Evolutionary conservation across 495 filamentous ascomycete species (phyloP).

Genomic region (Friedmanniomyces simplex): DNA sequence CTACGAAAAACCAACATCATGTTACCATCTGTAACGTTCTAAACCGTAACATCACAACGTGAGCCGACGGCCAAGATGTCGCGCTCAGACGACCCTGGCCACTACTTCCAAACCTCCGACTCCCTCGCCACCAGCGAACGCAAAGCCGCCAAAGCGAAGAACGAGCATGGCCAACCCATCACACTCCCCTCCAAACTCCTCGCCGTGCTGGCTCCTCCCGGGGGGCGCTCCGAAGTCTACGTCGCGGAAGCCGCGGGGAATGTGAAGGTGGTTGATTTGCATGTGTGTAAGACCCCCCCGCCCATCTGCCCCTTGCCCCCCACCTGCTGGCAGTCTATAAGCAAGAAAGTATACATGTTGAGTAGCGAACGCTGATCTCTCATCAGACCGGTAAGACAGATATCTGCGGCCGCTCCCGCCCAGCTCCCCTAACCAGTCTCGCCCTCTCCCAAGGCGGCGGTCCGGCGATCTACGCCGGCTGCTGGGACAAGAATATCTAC

Average conservation of each 20-base stretch:
- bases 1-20: too few relatives aligned
- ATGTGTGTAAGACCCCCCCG: constrained; percentile 65
- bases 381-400: constrained; percentile 57
- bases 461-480: constrained; percentile 63
- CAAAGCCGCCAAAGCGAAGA: constrained; percentile 68
- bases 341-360: too few relatives aligned
- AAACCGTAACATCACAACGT: too few relatives aligned
- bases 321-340: neutral
- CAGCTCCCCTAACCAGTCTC: constrained; percentile 66
- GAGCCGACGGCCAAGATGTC: constrained; percentile 45
- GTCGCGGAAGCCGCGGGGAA: constrained; percentile 75
- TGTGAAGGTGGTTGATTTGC: constrained; percentile 58
- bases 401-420: constrained; percentile 29
- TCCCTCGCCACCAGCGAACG: constrained; percentile 61
- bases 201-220: constrained; percentile 59
- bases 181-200: constrained; percentile 75
- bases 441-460: constrained; percentile 44
- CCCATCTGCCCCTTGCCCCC: neutral
- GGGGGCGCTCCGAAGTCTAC: constrained; percentile 49
- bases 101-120: constrained; percentile 89
- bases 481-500: constrained; percentile 83
- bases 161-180: constrained; percentile 75
- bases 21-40: too few relatives aligned
- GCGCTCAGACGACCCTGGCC: constrained; percentile 49
- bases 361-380: too few relatives aligned